A percentile compares a stretch with the other conserved stretches of the same genome.
Conservation (phyloP, 345 rosid genomes). For the Eucalyptus viminalis region DNA sequence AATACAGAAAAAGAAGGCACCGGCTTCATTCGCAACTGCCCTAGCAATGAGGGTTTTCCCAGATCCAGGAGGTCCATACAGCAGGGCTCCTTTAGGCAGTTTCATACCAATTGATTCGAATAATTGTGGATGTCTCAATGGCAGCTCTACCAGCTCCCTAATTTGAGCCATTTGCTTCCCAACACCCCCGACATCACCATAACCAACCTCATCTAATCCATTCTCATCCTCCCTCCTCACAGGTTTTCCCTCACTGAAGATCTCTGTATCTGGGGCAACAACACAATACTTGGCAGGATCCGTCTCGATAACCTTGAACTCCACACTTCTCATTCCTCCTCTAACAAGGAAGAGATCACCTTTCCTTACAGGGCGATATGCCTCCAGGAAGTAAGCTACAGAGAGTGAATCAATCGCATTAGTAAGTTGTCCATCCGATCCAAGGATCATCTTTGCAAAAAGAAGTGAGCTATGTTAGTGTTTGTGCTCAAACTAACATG, state of each 20-base stretch:
- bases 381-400: conserved; percentile 87
- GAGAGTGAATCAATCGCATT: not conserved
- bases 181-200: conserved; percentile 96
- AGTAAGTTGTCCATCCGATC: not conserved
- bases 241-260: conserved; percentile 94
- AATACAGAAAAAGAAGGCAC: conserved; percentile 83
- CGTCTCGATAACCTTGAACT: conserved; percentile 80
- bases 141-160: conserved; percentile 89
- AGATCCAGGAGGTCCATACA: conserved; percentile 80
- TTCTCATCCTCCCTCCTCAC: conserved; percentile 84
- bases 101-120: conserved; percentile 95
- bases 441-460: not conserved
- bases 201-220: conserved; percentile 86
- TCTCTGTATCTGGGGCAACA: conserved; percentile 84
- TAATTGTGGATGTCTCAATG: conserved; percentile 86
- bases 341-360: conserved; percentile 93
- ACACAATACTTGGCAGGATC: conserved; percentile 86
- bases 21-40: conserved; percentile 91
- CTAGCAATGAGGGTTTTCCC: conserved; percentile 92
- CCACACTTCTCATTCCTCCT: conserved; percentile 97
- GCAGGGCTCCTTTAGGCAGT: conserved; percentile 80
- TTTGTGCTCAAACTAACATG: not conserved
- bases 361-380: conserved; percentile 91
- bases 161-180: conserved; percentile 98
- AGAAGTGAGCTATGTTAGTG: not conserved